Evolutionary conservation across 352 stramenopile species (phyloP), one percentile per base, ranked within the genome.

Genomic region (Globisporangium orthogonon): DNA sequence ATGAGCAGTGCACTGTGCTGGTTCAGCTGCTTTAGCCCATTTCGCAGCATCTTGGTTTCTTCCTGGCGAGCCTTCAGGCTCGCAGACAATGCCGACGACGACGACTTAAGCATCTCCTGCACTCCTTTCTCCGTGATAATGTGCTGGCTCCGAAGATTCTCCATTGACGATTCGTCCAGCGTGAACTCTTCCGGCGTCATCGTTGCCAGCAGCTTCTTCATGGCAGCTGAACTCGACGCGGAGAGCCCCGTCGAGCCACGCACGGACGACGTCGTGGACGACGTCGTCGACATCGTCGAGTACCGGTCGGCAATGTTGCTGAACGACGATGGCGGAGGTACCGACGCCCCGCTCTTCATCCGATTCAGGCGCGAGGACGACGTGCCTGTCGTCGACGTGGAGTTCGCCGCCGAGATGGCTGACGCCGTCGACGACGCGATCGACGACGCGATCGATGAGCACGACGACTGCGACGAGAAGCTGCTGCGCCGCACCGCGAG

Each of bases 81-180:
- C 23, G 69, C 47, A 37, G 73, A 65, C 17, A 71, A 82, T 33
- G 73, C 40, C 2, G 71, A 75, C 37, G 72, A 45, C 4, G 67
- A 57, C 5, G 76, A 74, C 39, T 66, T 78, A 30, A 91, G 65
- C n/a, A 91, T 54, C 44, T 88, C 71, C 41, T 81, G 69, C 3
- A 88, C 78, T 0, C 72, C 81, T 54, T 80, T 72, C 39, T 86
- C 81, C 0, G 81, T 73, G 43, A 86, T 57, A 6, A 74, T 67
- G 52, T 91, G 82, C 29, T 87, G 78, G n/a, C 79, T 69, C 61
- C 83, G 87, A 33, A 90, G 62, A n/a, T 78, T 74, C 52, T 78
- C 65, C 7, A 90, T 60, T 4, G 63, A 69, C 35, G 69, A 59
- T 29, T 74, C 57, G 41, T 70, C 74, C 39, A 83, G 41, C 30